Conservation (phyloP, 805 yeast genomes). For the Lipomyces kockii region DNA sequence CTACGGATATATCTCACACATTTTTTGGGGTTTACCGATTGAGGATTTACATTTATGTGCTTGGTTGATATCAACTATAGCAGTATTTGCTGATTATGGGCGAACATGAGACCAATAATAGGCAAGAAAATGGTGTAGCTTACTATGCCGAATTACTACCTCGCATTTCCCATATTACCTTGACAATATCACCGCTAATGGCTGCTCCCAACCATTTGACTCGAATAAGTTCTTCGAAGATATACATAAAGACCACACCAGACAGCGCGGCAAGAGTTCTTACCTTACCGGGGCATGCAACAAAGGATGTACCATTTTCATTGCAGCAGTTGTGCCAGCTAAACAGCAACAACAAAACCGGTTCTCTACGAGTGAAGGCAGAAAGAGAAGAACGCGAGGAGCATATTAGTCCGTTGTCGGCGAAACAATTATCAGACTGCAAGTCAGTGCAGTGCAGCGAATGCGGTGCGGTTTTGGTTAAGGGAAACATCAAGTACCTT, state of each 20-base stretch:
- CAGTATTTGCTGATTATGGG: slow-evolving; percentile 9
- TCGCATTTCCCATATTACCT: slow-evolving; percentile 17
- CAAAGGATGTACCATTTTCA: slow-evolving; percentile 25
- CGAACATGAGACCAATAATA: not conserved
- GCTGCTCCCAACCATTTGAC: slow-evolving; percentile 18
- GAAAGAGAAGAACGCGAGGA: slow-evolving; percentile 9
- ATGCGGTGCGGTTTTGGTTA: slow-evolving; percentile 16
- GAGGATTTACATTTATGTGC: not conserved
- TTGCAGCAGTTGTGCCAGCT: not conserved
- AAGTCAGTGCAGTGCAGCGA: slow-evolving; percentile 15
- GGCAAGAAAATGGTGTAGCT: not conserved
- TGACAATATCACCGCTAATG: slow-evolving; percentile 17
- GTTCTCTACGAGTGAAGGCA: slow-evolving; percentile 19
- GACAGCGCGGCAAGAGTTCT: slow-evolving; percentile 2
- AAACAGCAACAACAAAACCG: not conserved
- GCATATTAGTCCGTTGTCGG: slow-evolving; percentile 15
- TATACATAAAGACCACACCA: slow-evolving; percentile 19
- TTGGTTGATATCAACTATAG: not conserved
- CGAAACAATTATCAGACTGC: slow-evolving; percentile 11
- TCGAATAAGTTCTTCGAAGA: slow-evolving; percentile 17
- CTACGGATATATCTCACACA: not conserved
- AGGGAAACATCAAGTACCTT: slow-evolving; percentile 34
- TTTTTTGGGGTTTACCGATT: too few relatives aligned
- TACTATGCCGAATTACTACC: slow-evolving; percentile 31
- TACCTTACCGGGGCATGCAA: slow-evolving; percentile 19